Evolutionary conservation across 2,329 filamentous ascomycete genomes (phyloP), one percentile per base, ranked within the genome.

Genomic region (Pyrenochaeta sp.): DNA sequence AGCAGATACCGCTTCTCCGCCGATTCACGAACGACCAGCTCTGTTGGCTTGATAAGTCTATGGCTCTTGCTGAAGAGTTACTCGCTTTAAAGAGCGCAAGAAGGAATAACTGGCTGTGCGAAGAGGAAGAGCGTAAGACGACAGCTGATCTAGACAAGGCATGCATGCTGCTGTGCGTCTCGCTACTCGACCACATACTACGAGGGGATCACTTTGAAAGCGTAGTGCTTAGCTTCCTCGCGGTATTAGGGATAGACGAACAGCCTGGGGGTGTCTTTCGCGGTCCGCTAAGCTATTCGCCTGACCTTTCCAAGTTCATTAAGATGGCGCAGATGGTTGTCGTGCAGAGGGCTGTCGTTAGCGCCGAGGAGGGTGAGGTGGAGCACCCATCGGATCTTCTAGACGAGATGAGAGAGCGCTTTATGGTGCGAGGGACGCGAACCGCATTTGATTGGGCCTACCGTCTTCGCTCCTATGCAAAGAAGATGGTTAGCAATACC

Each of bases 241-340:
- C 61, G n/a, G 47, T 54, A 56, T 1, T 35, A 12, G 32, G 12
- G 5, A 56, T 62, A 4, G 51, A 64, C 31, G 14, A 42, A 7
- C 39, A 42, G 23, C 23, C 23, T 27, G 46, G 44, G 7, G 36
- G 32, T 5, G 39, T 29, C 10, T 57, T 65, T 17, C 29, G 43
- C 12, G 45, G 49, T 29, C 45, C 56, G 10, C n/a, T 45, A 9
- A 36, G 30, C 18, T 60, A 54, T 49, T 57, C 51, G 23, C 43
- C 55, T 11, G 32, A 41, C 14, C 59, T 64, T 6, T 65, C 57
- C n/a, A 59, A 51, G 18, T 63, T 60, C 18, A 60, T 63, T 31
- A 67, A 65, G 47, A 60, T 66, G 2, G 50, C 53, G 2, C 39
- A 67, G 36, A 61, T 65, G 52, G 62, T 67, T 31, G 56, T 65